Percentiles rank a stretch among this genome's conserved stretches.
These are phyloP conservation scores for Suhomyces tanzawaensis DNA, from an alignment of 805 yeast genomes.

Conservation along the genomic window DNA sequence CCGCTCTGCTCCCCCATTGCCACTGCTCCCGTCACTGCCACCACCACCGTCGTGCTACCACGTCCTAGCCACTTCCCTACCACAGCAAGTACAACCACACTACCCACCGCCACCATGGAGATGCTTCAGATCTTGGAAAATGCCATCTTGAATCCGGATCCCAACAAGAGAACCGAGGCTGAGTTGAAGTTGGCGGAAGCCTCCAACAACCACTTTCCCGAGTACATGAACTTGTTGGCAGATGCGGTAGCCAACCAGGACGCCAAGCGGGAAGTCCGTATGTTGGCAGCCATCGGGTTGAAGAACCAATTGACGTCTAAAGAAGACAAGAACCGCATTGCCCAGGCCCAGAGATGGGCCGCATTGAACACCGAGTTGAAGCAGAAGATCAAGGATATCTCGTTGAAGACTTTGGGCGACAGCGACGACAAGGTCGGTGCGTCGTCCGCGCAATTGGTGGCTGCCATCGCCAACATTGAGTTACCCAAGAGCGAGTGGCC, in stretches of 20 bases:
- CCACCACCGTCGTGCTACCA: not conserved
- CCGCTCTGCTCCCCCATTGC: no score
- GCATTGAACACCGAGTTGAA: slow-evolving; percentile 54
- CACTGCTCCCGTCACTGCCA: not conserved
- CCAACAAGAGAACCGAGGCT: slow-evolving; percentile 67
- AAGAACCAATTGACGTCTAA: slow-evolving; percentile 88
- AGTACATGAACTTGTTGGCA: slow-evolving; percentile 67
- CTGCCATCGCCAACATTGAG: slow-evolving; percentile 96
- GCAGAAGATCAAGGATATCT: slow-evolving; percentile 59
- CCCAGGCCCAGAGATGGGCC: slow-evolving; percentile 74
- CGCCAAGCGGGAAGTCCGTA: slow-evolving; percentile 75
- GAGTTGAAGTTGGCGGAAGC: slow-evolving; percentile 71
- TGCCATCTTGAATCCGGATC: slow-evolving; percentile 71
- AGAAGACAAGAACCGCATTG: slow-evolving; percentile 55
- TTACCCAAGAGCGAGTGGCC: slow-evolving; percentile 87
- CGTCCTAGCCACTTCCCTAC: not conserved
- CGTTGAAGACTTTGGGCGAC: slow-evolving; percentile 59
- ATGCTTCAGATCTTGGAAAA: slow-evolving; percentile 71
- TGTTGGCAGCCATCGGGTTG: slow-evolving; percentile 83
- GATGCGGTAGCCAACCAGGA: slow-evolving; percentile 66
- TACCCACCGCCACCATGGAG: slow-evolving; percentile 42
- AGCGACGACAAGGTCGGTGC: slow-evolving; percentile 77
- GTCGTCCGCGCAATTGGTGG: slow-evolving; percentile 89
- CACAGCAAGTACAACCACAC: not conserved
- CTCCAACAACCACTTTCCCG: slow-evolving; percentile 73